Evolutionary conservation across 208 protist genomes (phyloP).

Genomic region (Crithidia fasciculata): DNA sequence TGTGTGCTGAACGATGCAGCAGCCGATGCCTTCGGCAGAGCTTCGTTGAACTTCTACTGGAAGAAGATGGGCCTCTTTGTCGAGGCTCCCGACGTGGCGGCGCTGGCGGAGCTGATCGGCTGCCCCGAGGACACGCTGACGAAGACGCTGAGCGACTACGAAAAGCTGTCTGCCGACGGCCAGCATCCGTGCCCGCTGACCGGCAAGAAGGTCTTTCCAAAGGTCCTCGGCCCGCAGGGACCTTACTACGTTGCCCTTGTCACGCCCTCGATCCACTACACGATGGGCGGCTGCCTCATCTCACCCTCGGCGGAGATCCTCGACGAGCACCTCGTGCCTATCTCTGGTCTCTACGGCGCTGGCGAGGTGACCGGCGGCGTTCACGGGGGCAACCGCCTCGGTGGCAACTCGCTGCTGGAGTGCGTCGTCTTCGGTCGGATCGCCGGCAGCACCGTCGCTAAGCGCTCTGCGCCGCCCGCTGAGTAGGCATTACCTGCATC

Average conservation of each 20-base stretch:
- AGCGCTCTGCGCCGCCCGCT: background rate
- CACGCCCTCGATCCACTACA: slow-evolving; percentile 97
- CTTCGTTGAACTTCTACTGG: slow-evolving; percentile 82
- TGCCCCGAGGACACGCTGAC: slow-evolving; percentile 42
- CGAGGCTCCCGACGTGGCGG: slow-evolving; percentile 38
- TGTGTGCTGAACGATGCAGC: slow-evolving; percentile 84
- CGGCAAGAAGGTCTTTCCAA: slow-evolving; percentile 85
- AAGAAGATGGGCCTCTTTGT: slow-evolving; percentile 73
- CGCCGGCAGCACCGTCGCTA: slow-evolving; percentile 73
- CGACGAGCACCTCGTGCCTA: slow-evolving; percentile 53
- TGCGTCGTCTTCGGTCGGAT: slow-evolving; percentile 74
- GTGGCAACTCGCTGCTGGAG: slow-evolving; percentile 96
- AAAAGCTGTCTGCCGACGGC: slow-evolving; percentile 29
- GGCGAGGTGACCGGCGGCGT: slow-evolving; percentile 97
- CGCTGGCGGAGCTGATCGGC: slow-evolving; percentile 69
- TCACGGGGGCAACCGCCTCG: slow-evolving; percentile 96
- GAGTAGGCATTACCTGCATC: no score
- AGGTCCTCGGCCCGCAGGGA: slow-evolving; percentile 57
- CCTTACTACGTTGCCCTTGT: slow-evolving; percentile 87
- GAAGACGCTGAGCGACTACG: slow-evolving; percentile 63
- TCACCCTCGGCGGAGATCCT: slow-evolving; percentile 85
- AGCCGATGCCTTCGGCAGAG: slow-evolving; percentile 64
- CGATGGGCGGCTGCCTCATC: slow-evolving; percentile 96
- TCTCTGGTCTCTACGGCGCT: slow-evolving; percentile 93
- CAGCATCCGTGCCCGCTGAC: slow-evolving; percentile 46